These are phyloP conservation scores for Chenopodium quinoa DNA, from an alignment of 148 eudicot genomes.

Conservation along the genomic window DNA sequence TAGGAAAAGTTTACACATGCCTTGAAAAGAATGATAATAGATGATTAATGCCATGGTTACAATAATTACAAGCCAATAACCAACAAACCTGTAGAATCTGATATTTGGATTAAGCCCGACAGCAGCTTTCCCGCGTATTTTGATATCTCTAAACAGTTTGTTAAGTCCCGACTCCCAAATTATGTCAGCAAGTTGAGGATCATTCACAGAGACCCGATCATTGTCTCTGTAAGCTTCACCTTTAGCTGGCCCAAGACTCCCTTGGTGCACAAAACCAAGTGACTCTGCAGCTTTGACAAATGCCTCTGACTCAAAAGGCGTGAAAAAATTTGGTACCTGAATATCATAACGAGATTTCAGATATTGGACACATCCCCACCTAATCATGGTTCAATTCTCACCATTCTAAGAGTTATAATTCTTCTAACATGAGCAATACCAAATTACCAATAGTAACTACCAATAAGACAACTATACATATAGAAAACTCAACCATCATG, in stretches of 20 bases:
- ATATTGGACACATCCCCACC: background rate
- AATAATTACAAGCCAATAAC: background rate
- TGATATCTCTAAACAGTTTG: slow-evolving; percentile 52
- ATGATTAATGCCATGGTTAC: background rate
- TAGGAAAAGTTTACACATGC: background rate
- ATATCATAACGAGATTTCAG: slow-evolving; percentile 28
- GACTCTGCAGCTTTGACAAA: slow-evolving; percentile 73
- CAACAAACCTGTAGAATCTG: slow-evolving; percentile 76
- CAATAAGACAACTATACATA: background rate
- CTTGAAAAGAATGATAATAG: background rate
- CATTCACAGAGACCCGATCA: slow-evolving; percentile 74
- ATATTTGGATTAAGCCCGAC: slow-evolving; percentile 91
- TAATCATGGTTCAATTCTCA: background rate
- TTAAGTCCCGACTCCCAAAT: slow-evolving; percentile 82
- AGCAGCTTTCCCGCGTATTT: slow-evolving; percentile 77
- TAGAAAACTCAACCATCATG: background rate
- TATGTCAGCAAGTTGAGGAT: slow-evolving; percentile 64
- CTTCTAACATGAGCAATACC: background rate
- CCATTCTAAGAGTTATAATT: background rate
- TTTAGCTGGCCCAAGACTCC: slow-evolving; percentile 86
- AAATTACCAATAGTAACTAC: no score
- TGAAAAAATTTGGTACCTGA: slow-evolving; percentile 71
- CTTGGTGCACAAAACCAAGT: slow-evolving; percentile 88
- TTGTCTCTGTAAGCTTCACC: slow-evolving; percentile 98
- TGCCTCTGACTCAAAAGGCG: slow-evolving; percentile 71